Conservation (phyloP, 2,329 filamentous ascomycete genomes). For the Metarhizium sp. region DNA sequence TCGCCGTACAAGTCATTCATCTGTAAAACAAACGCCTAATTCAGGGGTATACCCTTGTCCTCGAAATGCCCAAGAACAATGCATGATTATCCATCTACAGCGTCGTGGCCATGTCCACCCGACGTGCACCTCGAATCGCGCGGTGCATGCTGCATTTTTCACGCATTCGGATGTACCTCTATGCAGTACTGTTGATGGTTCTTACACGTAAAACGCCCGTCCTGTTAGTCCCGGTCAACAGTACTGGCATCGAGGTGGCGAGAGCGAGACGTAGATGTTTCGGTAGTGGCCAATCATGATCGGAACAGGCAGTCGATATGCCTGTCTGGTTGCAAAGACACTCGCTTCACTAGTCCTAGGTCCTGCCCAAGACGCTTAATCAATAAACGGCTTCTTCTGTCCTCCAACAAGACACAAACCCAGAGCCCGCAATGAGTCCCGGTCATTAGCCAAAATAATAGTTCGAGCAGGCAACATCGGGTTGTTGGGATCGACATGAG, state of each 20-base stretch:
- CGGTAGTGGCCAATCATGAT: background rate
- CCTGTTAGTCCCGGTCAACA: background rate
- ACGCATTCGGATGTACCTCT: background rate
- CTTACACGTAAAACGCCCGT: background rate
- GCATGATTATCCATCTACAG: background rate
- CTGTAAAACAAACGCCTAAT: background rate
- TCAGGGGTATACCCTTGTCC: background rate
- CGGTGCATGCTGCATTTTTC: background rate
- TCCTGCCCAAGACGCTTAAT: slow-evolving; percentile 28
- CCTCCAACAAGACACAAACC: slow-evolving; percentile 55
- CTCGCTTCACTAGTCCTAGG: background rate
- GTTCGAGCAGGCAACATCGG: slow-evolving; percentile 83
- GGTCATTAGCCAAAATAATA: slow-evolving; percentile 73
- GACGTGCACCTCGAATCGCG: background rate
- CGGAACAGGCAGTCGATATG: background rate
- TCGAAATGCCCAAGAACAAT: background rate
- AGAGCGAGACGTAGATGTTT: background rate
- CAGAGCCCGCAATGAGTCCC: slow-evolving; percentile 49
- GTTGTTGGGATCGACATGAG: slow-evolving; percentile 76
- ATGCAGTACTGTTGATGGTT: background rate
- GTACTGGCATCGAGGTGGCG: background rate
- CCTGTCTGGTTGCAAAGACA: background rate
- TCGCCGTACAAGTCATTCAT: background rate
- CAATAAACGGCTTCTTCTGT: slow-evolving; percentile 57
- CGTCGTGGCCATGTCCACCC: too few species aligned